Conservation (phyloP, 164 flowering plant species). For the Aristolochia californica region DNA sequence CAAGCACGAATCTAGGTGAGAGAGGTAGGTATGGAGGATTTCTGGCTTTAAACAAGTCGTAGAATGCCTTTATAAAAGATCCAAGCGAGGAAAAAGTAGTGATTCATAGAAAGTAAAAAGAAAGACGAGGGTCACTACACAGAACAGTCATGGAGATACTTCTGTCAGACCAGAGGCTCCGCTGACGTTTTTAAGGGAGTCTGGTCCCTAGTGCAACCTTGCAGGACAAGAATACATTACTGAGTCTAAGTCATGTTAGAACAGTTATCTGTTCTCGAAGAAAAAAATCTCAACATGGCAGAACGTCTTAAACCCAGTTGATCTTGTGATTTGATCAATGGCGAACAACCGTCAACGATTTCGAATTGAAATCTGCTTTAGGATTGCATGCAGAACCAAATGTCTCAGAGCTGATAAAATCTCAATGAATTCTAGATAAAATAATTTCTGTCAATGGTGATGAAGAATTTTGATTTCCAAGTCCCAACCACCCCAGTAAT, state of each 20-base stretch:
- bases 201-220: constrained; percentile 39
- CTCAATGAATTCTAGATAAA: no score
- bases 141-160: constrained; percentile 57
- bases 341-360: background rate
- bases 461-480: no score
- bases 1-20: background rate
- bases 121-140: constrained; percentile 22
- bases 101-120: background rate
- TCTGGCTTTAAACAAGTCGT: constrained; percentile 34
- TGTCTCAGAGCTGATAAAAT: no score
- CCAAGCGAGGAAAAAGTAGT: constrained; percentile 21
- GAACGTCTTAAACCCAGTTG: background rate
- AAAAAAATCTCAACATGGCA: no score
- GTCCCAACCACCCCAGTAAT: constrained; percentile 20
- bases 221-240: constrained; percentile 11
- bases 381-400: no score
- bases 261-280: no score
- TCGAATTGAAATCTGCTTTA: no score
- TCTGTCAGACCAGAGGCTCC: constrained; percentile 40
- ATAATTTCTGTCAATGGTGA: no score
- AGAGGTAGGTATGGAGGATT: constrained; percentile 34
- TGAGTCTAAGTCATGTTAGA: background rate
- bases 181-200: constrained; percentile 38
- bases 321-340: background rate
- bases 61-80: constrained; percentile 34